Evolutionary conservation across 2,329 filamentous ascomycete species (phyloP), one percentile per base, ranked within the genome.

Genomic region (Cladobotryum protrusum): DNA sequence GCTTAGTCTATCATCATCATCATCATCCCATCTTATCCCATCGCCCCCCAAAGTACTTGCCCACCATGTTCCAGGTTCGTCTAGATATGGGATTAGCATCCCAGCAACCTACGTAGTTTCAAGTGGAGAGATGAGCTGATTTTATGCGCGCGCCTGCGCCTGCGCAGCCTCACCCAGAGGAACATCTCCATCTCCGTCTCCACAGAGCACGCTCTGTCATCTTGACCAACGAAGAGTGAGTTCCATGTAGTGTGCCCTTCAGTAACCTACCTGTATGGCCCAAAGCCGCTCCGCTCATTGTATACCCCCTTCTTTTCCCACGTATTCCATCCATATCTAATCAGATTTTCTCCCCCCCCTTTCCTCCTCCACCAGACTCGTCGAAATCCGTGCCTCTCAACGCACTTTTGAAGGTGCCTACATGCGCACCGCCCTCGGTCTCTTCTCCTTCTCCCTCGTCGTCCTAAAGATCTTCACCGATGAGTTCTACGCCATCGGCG

Each of bases 391-490:
- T 56, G 93, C 93, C 12, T 89, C 92, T 11, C 93, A 99, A 67
- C 83, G 93, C 48, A 99, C 93, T 2, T 99, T 97, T 61, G 93
- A 99, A 70, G 93, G 93, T 18, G 93, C 93, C 18, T 99, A 97
- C 70, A 86, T 96, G 63, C 87, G 93, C 54, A 99, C 93, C 0
- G 91, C 92, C 3, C 81, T 99, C 17, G 89, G 88, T 3, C 91
- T 97, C 63, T 97, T 97, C 73, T 92, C 87, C 50, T 97, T 99
- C 68, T 85, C 92, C 17, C 83, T 99, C 45, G 85, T 99, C 55
- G 88, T 99, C 47, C 59, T 70, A 50, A 96, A 95, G 72, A 95
- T 99, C 68, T 97, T 99, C 73, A 96, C 90, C 8, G 81, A 85
- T 47, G 93, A 97, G 65, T 97, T 99, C 74, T 97, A 97, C 71